Conservation (phyloP, 371 early-diverging fungal genomes). For the Agmasoma carcini region DNA sequence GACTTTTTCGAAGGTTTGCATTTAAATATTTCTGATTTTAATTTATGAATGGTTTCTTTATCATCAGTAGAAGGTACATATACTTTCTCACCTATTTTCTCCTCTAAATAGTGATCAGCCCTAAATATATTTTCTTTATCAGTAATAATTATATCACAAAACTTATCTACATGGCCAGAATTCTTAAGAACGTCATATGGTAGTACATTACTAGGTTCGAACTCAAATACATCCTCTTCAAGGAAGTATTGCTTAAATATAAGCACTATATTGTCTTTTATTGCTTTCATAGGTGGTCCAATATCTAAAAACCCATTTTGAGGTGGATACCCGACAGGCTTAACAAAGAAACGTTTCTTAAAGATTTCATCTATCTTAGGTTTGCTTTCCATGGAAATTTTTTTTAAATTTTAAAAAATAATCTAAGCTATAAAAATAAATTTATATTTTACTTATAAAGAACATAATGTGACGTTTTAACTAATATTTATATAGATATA, state of each 20-base stretch:
- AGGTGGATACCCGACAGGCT: slow-evolving; percentile 48
- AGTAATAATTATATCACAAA: slow-evolving; percentile 85
- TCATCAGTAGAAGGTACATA: slow-evolving; percentile 58
- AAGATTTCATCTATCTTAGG: slow-evolving; percentile 43
- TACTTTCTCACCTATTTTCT: slow-evolving; percentile 3
- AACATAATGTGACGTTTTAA: no score
- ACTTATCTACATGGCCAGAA: slow-evolving; percentile 96
- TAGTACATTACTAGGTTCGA: slow-evolving; percentile 88
- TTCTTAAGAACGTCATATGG: slow-evolving; percentile 89
- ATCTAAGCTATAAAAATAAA: no score
- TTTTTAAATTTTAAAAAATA: slow-evolving; percentile 1
- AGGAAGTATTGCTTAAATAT: slow-evolving; percentile 88
- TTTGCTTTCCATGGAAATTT: slow-evolving; percentile 24
- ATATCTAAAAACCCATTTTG: slow-evolving; percentile 79
- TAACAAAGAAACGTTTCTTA: slow-evolving; percentile 47
- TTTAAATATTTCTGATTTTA: neutral
- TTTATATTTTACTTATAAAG: no score
- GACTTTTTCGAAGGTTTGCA: slow-evolving; percentile 56
- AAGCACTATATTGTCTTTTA: slow-evolving; percentile 78
- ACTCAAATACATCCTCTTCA: slow-evolving; percentile 94
- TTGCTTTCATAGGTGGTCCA: slow-evolving; percentile 82
- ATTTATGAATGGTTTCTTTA: slow-evolving; percentile 57
- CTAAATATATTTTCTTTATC: slow-evolving; percentile 82
- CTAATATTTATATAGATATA: neutral
- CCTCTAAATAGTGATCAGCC: slow-evolving; percentile 79